Evolutionary conservation across 768 basidiomycete genomes (phyloP).

Genomic region (Calocybe indica): DNA sequence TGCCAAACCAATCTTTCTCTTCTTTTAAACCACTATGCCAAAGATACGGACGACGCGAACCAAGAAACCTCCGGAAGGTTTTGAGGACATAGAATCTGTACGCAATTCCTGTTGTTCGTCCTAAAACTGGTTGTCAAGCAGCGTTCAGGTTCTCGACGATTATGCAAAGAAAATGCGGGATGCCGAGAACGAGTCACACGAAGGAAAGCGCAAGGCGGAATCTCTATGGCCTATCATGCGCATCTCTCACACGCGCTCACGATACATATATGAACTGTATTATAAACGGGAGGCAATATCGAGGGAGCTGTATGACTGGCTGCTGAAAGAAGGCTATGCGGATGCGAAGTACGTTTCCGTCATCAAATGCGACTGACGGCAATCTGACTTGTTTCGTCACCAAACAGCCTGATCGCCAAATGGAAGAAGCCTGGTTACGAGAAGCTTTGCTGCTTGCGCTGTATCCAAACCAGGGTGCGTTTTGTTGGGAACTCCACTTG

Average conservation of each 20-base stretch:
- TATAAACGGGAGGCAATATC: slow-evolving; percentile 97
- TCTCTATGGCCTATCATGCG: slow-evolving; percentile 98
- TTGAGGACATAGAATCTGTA: slow-evolving; percentile 86
- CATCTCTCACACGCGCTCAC: slow-evolving; percentile 91
- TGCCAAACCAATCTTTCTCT: not conserved
- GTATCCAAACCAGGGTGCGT: slow-evolving; percentile 86
- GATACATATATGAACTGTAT: slow-evolving; percentile 97
- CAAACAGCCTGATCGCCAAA: slow-evolving; percentile 84
- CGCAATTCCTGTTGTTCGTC: slow-evolving; percentile 13
- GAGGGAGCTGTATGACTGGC: slow-evolving; percentile 92
- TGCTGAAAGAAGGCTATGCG: slow-evolving; percentile 94
- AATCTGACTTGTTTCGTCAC: slow-evolving; percentile 8
- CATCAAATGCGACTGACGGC: not conserved
- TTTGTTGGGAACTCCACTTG: slow-evolving; percentile 1
- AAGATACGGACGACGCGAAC: slow-evolving; percentile 91
- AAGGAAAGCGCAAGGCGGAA: slow-evolving; percentile 94
- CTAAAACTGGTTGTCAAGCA: not conserved
- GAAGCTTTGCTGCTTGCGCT: slow-evolving; percentile 94
- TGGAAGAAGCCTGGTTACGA: slow-evolving; percentile 99
- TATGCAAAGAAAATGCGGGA: slow-evolving; percentile 99
- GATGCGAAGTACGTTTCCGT: slow-evolving; percentile 77
- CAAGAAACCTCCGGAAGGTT: slow-evolving; percentile 92
- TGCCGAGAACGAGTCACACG: slow-evolving; percentile 97
- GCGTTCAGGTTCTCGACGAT: slow-evolving; percentile 82
- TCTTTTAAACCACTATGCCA: slow-evolving; percentile 52